Conservation (phyloP, 2,329 filamentous ascomycete genomes). For the Epicoccum sorghinum region DNA sequence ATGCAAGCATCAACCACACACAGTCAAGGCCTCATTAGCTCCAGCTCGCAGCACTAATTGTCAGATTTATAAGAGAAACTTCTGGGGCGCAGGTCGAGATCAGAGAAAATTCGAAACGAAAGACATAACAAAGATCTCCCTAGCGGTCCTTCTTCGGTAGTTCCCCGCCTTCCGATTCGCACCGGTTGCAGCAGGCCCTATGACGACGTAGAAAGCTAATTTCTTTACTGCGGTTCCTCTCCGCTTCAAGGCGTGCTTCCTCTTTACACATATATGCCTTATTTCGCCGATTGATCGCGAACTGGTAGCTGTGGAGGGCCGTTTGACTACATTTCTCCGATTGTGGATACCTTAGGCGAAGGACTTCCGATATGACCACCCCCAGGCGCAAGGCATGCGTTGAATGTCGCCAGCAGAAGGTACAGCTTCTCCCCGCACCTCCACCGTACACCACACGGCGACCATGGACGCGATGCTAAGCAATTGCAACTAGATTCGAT, state of each 20-base stretch:
- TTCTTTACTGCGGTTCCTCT: conserved; percentile 25
- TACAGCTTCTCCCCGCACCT: conserved; percentile 19
- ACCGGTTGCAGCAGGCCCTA: conserved; percentile 33
- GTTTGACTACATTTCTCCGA: conserved; percentile 20
- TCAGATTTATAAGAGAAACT: conserved; percentile 35
- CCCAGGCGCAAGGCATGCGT: conserved; percentile 47
- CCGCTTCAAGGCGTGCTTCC: conserved; percentile 25
- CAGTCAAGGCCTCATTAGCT: conserved; percentile 30
- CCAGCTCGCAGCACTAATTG: conserved; percentile 24
- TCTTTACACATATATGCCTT: conserved; percentile 31
- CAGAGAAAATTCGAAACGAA: conserved; percentile 25
- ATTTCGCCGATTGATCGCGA: conserved; percentile 35
- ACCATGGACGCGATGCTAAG: conserved; percentile 20
- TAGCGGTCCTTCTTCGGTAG: conserved; percentile 39
- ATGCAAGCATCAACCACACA: conserved; percentile 33
- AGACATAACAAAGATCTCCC: conserved; percentile 25
- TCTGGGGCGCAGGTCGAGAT: conserved; percentile 22
- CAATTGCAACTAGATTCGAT: conserved; percentile 38
- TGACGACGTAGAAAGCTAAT: conserved; percentile 43
- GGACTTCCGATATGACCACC: conserved; percentile 37
- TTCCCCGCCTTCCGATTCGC: conserved; percentile 43
- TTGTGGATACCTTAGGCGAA: conserved; percentile 32
- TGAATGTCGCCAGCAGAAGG: conserved; percentile 48
- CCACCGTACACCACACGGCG: not conserved
- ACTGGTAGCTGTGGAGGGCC: conserved; percentile 27